Percentiles rank a stretch among this genome's conserved stretches.
Evolutionary conservation across 257 asterid species (phyloP).

Genomic region (Paraleonurus japonicus): DNA sequence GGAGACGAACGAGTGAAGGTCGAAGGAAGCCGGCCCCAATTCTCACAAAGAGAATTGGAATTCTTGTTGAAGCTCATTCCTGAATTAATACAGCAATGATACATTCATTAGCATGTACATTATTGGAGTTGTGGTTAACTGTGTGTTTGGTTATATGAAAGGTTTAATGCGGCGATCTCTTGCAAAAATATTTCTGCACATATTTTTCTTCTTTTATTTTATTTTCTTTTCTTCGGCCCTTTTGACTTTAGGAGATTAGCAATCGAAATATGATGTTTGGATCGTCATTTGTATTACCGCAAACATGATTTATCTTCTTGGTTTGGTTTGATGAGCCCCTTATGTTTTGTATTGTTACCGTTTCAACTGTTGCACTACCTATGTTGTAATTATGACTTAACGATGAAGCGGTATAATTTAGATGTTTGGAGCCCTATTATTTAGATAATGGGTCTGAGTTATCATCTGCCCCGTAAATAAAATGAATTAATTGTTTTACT

Average conservation of each 20-base stretch:
- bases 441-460: no score
- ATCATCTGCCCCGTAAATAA: no score
- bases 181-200: constrained; percentile 12
- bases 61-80: constrained; percentile 90
- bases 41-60: constrained; percentile 74
- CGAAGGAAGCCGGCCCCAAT: constrained; percentile 50
- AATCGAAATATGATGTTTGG: not conserved
- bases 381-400: no score
- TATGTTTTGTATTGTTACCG: not conserved
- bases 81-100: constrained; percentile 52
- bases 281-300: constrained; percentile 2
- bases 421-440: no score
- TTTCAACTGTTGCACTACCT: no score
- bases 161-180: not conserved
- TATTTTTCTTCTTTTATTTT: not conserved
- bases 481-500: no score
- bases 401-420: no score
- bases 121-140: not conserved
- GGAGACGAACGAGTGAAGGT: constrained; percentile 35
- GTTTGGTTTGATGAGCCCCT: not conserved
- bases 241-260: not conserved
- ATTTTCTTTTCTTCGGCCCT: not conserved
- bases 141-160: not conserved
- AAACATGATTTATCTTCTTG: not conserved
- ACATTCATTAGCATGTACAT: not conserved